Percentiles rank a stretch among this genome's conserved stretches.
Evolutionary conservation across 1,284 basidiomycete genomes (phyloP).

Genomic region (Rhodotorula sp.): DNA sequence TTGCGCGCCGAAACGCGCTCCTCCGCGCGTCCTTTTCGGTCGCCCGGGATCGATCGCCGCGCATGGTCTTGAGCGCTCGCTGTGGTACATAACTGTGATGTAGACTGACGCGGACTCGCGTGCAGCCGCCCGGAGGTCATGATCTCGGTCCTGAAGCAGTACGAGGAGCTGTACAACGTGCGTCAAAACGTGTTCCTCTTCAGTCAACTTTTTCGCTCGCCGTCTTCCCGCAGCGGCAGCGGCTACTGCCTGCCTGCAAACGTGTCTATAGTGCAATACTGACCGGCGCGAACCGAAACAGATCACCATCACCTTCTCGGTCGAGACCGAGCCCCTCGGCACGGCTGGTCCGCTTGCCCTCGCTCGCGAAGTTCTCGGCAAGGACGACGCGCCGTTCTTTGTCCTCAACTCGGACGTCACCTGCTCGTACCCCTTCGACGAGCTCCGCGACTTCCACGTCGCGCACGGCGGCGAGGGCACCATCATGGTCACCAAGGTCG

Average conservation of each 20-base stretch:
- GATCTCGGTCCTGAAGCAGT: constrained; percentile 57
- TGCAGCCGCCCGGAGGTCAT: constrained; percentile 51
- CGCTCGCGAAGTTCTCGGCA: constrained; percentile 56
- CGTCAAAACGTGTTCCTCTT: not conserved
- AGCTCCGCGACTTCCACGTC: constrained; percentile 57
- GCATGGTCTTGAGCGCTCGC: no score
- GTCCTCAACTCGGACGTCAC: constrained; percentile 59
- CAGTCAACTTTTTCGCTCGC: no score
- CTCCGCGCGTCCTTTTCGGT: not conserved
- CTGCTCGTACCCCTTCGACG: constrained; percentile 57
- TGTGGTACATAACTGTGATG: not conserved
- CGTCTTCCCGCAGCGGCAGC: no score
- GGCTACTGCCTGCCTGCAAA: not conserved
- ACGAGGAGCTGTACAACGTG: constrained; percentile 55
- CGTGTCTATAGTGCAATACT: not conserved
- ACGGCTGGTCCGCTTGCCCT: constrained; percentile 58
- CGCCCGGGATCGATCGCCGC: not conserved
- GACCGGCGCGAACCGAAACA: not conserved
- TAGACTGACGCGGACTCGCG: not conserved
- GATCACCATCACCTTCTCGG: constrained; percentile 57
- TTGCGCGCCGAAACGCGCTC: not conserved
- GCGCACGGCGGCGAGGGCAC: constrained; percentile 57
- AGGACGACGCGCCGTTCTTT: constrained; percentile 59
- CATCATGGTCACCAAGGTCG: constrained; percentile 59
- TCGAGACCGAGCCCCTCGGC: constrained; percentile 58